Conservation (phyloP, 768 basidiomycete species). For the Boletus edulis region DNA sequence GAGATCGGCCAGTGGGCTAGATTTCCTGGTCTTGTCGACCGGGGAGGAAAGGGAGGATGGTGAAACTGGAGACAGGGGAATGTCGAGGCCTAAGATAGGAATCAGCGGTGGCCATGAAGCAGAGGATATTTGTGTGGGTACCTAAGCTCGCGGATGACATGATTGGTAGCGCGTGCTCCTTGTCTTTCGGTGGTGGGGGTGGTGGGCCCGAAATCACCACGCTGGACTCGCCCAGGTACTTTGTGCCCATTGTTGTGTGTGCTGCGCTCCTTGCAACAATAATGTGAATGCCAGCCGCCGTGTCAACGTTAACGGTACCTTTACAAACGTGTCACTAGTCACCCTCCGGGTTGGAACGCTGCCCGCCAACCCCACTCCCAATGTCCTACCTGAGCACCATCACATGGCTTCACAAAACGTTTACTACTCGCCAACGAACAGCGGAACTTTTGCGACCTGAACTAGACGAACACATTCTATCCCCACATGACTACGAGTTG, state of each 20-base stretch:
- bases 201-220: slow-evolving; percentile 3
- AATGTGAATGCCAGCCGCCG: background rate
- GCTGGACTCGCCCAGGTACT: background rate
- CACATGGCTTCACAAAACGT: slow-evolving; percentile 43
- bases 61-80: slow-evolving; percentile 21
- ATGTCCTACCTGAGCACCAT: slow-evolving; percentile 30
- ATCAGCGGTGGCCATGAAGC: slow-evolving; percentile 16
- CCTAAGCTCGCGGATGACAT: slow-evolving; percentile 21
- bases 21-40: slow-evolving; percentile 55
- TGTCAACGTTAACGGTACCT: too few relatives aligned
- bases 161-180: slow-evolving; percentile 1
- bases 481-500: slow-evolving; percentile 52
- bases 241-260: slow-evolving; percentile 5
- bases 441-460: slow-evolving; percentile 31
- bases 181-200: slow-evolving; percentile 20
- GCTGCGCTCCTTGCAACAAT: background rate
- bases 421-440: slow-evolving; percentile 38
- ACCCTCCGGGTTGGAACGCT: background rate
- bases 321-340: background rate
- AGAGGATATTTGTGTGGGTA: slow-evolving; percentile 9
- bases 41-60: slow-evolving; percentile 24
- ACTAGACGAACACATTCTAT: slow-evolving; percentile 26
- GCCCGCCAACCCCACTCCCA: background rate
- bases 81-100: slow-evolving; percentile 19
- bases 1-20: slow-evolving; percentile 87